A percentile compares a stretch with the other conserved stretches of the same genome.
phyloP scores from a whole-genome alignment of 148 eudicot species.

The Chenopodium suecicum region DNA sequence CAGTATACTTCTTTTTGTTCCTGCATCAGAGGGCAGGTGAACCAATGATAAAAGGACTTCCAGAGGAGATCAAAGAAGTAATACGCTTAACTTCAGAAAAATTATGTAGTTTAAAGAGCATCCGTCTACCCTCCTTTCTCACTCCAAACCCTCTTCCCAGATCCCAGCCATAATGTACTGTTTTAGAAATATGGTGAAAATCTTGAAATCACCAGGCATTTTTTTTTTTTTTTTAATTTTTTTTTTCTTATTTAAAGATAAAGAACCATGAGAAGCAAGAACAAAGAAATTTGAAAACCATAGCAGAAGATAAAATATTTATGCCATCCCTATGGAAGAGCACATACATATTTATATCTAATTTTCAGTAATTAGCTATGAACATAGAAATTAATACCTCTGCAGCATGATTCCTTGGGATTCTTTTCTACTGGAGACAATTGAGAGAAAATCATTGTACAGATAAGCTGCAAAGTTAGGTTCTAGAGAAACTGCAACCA shows the following conservation, averaged over 20 bases:
- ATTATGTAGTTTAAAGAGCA: neutral
- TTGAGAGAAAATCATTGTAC: slow-evolving; percentile 63
- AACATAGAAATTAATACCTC: slow-evolving; percentile 46
- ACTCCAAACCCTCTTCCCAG: neutral
- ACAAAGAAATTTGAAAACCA: neutral
- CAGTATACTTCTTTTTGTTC: slow-evolving; percentile 59
- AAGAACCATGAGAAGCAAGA: neutral
- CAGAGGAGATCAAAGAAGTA: neutral
- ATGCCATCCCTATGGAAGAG: neutral
- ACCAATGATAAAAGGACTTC: neutral
- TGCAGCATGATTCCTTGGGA: slow-evolving; percentile 54
- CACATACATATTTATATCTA: neutral
- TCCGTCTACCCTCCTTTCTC: neutral
- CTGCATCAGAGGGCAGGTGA: slow-evolving; percentile 41
- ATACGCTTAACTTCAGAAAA: neutral
- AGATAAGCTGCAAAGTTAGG: slow-evolving; percentile 81
- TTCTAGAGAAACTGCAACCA: slow-evolving; percentile 81
- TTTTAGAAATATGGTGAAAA: neutral
- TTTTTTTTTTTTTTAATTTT: no score
- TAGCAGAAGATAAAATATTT: neutral
- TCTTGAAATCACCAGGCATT: no score
- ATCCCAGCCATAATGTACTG: neutral
- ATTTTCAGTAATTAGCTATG: neutral
- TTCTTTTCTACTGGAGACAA: slow-evolving; percentile 50
- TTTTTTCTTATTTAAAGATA: no score